Percentiles rank a stretch among this genome's conserved stretches.
These are phyloP conservation scores for Ogataea trehaloabstinens DNA, from an alignment of 805 yeast species.

Conservation along the genomic window DNA sequence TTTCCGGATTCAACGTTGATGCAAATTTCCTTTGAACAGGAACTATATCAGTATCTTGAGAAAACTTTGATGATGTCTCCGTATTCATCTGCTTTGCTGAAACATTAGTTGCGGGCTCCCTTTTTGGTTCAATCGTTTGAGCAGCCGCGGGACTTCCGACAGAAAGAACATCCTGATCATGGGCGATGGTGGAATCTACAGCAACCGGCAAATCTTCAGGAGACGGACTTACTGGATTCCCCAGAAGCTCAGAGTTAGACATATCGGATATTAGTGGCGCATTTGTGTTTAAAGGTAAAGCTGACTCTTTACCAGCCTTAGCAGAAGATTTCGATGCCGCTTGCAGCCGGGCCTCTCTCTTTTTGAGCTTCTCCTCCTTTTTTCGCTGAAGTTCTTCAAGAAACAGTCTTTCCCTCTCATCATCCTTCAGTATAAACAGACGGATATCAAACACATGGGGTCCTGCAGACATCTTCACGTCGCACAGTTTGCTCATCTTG, in stretches of 20 bases:
- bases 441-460: constrained; percentile 81
- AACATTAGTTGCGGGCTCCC: background rate
- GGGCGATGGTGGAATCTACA: background rate
- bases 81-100: background rate
- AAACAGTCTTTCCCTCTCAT: constrained; percentile 51
- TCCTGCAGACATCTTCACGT: constrained; percentile 68
- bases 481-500: constrained; percentile 84
- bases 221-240: background rate
- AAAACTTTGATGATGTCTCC: background rate
- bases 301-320: background rate
- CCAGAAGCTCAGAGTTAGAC: background rate
- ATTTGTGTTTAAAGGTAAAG: background rate
- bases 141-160: background rate
- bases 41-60: background rate
- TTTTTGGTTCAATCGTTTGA: background rate
- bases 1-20: background rate
- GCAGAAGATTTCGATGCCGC: constrained; percentile 5
- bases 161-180: background rate
- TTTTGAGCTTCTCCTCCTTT: constrained; percentile 30
- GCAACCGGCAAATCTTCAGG: background rate
- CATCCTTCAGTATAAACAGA: constrained; percentile 83
- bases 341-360: constrained; percentile 32
- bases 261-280: background rate
- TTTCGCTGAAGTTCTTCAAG: constrained; percentile 30
- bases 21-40: no score